Base-by-base conservation (phyloP, 2,329 filamentous ascomycete genomes). In the Parastagonospora nodorum region DNA sequence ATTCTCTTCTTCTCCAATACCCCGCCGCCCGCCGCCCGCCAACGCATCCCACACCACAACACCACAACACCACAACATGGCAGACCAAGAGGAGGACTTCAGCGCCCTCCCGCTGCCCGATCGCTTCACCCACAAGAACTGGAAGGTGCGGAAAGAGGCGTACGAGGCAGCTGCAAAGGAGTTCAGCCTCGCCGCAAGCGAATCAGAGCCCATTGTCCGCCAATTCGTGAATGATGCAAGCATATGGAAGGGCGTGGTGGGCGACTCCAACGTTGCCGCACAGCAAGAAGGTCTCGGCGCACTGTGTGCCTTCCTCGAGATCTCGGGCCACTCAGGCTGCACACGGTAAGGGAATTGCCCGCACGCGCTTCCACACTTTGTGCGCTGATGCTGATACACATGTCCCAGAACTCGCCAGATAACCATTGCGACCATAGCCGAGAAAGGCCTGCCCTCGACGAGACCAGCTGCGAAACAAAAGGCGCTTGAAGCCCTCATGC, bases 131-230 rank as follows among this genome's bases (percentile, higher is more conserved):
- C 91, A 96, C 80, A 96, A 96, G 88, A 85, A 89, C 68, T 99
- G 94, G 94, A 99, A 99, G 82, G 92, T 96, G 36, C 85, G 94
- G 68, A 99, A 99, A 78, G 86, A 86, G 69, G 94, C 87, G 45
- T 99, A 97, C 72, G 94, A 99, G 81, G 91, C 94, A 61, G 92
- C 91, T 15, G 85, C 88, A 35, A 92, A 94, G 74, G 84, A 88
- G 61, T 97, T 99, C 74, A 88, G 92, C 71, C 80, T 84, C 51
- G 91, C 92, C 5, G 87, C 90, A 54, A 88, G 92, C 75, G 93
- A 97, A 72, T 84, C 86, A 63, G 89, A 95, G 71, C 87, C 92
- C 10, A 87, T 87, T 31, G 97, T 99, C 66, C 84, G 86, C 63
- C 91, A 93, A 1, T 99, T 97, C 68, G 77, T 94, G 54, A 86